These are phyloP conservation scores for Candida sakaeoensis DNA, from an alignment of 805 yeast species.

Conservation along the genomic window DNA sequence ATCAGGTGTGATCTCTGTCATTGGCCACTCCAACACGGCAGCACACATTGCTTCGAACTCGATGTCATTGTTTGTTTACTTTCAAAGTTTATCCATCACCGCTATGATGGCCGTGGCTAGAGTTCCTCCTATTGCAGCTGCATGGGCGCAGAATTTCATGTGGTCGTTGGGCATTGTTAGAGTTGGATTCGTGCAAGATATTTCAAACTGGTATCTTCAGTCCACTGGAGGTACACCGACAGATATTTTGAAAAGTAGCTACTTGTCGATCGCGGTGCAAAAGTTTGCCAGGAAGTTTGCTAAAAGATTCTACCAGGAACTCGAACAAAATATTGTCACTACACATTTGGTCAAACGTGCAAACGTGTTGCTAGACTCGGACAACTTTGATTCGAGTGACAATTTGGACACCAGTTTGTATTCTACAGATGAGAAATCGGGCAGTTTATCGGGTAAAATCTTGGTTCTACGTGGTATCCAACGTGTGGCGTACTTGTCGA, in stretches of 20 bases:
- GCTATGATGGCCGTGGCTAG: conserved; percentile 92
- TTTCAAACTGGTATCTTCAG: conserved; percentile 92
- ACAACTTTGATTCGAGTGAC: conserved; percentile 44
- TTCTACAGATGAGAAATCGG: conserved; percentile 67
- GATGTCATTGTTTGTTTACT: conserved; percentile 85
- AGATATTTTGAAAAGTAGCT: conserved; percentile 61
- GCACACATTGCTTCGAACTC: conserved; percentile 97
- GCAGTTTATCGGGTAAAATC: conserved; percentile 59
- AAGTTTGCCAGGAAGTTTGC: conserved; percentile 37
- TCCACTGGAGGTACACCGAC: conserved; percentile 90
- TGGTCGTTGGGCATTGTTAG: conserved; percentile 94
- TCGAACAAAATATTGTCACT: conserved; percentile 4
- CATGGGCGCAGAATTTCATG: conserved; percentile 95
- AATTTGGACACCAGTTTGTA: conserved; percentile 47
- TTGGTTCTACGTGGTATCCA: conserved; percentile 86
- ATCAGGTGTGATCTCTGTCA: conserved; percentile 80
- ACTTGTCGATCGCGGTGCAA: conserved; percentile 83
- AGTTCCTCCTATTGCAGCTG: conserved; percentile 95
- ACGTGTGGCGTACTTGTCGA: conserved; percentile 81
- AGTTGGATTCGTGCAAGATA: conserved; percentile 70
- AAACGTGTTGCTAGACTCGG: conserved; percentile 36
- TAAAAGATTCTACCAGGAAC: conserved; percentile 13
- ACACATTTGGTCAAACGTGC: conserved; percentile 23
- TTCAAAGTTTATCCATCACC: conserved; percentile 88
- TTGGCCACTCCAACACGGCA: conserved; percentile 89